Percentiles rank a stretch among this genome's conserved stretches.
These are phyloP conservation scores for Globisporangium paroecandrum DNA, from an alignment of 352 stramenopile species.

Conservation along the genomic window DNA sequence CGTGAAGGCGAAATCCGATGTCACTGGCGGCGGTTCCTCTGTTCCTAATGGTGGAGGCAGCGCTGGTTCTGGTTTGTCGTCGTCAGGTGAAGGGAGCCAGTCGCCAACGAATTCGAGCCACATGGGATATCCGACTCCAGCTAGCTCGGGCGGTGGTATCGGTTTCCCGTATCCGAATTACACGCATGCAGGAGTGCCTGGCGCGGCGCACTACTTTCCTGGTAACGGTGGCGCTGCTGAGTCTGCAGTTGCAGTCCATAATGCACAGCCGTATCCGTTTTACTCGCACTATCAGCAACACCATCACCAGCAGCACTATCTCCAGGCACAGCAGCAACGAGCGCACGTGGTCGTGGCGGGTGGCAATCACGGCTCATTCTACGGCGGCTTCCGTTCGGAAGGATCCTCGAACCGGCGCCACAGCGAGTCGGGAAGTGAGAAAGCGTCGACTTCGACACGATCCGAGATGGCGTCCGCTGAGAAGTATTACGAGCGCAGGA, in stretches of 20 bases:
- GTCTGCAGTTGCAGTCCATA: conserved; percentile 1
- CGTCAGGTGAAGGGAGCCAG: conserved; percentile 8
- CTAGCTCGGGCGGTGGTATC: neutral
- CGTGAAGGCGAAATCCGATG: conserved; percentile 50
- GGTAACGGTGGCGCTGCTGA: conserved; percentile 2
- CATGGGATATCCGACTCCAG: conserved; percentile 15
- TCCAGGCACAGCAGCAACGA: conserved; percentile 28
- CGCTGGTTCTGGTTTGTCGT: conserved; percentile 2
- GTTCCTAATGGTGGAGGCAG: neutral
- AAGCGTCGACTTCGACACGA: conserved; percentile 34
- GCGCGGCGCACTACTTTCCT: conserved; percentile 19
- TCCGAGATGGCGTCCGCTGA: conserved; percentile 43
- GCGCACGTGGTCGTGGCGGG: conserved; percentile 14
- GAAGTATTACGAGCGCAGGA: conserved; percentile 43
- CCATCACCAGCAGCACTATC: conserved; percentile 23
- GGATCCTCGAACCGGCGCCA: conserved; percentile 51
- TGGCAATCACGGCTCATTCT: conserved; percentile 8
- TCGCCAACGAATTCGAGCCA: conserved; percentile 21
- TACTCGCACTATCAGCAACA: conserved; percentile 27
- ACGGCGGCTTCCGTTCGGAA: conserved; percentile 11
- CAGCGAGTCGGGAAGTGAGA: conserved; percentile 69
- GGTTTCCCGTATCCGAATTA: conserved; percentile 22
- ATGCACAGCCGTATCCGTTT: conserved; percentile 15
- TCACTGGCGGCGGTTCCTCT: neutral
- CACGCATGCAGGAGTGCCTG: conserved; percentile 15